Conservation (phyloP, 1,284 basidiomycete species). For the Austroboletus niveus region DNA sequence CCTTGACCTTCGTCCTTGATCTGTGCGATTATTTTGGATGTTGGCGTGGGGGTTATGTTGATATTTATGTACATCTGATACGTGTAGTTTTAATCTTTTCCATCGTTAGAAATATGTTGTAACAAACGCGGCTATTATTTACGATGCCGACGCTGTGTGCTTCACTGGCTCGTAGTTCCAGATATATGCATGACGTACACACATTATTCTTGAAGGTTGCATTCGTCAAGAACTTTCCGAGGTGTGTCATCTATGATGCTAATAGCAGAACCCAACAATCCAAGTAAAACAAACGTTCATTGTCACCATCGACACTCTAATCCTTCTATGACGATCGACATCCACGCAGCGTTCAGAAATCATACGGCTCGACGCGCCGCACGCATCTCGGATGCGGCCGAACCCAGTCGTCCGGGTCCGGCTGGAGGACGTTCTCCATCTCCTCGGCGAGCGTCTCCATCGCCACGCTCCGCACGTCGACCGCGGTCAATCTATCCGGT, state of each 20-base stretch:
- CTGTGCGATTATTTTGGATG: neutral
- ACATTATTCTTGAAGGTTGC: too few relatives aligned
- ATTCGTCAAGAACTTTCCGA: too few relatives aligned
- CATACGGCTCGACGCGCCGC: slow-evolving; percentile 14
- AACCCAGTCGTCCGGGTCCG: slow-evolving; percentile 19
- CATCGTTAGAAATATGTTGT: neutral
- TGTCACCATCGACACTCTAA: too few relatives aligned
- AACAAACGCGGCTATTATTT: neutral
- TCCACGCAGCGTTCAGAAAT: neutral
- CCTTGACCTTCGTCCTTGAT: neutral
- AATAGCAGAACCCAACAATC: too few relatives aligned
- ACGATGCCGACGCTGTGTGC: too few relatives aligned
- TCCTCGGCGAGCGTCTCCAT: neutral
- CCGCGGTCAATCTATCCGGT: neutral
- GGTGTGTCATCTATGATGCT: too few relatives aligned
- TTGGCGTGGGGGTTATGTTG: neutral
- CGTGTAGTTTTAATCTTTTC: neutral
- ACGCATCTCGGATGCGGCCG: slow-evolving; percentile 26
- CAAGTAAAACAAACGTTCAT: too few relatives aligned
- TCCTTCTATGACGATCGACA: too few relatives aligned
- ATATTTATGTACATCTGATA: neutral
- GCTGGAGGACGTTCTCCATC: neutral
- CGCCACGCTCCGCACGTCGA: neutral
- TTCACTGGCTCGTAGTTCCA: too few relatives aligned
- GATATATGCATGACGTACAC: too few relatives aligned